Evolutionary conservation across 2,329 filamentous ascomycete genomes (phyloP), one percentile per base, ranked within the genome.

Genomic region (Xylariaceae sp.): DNA sequence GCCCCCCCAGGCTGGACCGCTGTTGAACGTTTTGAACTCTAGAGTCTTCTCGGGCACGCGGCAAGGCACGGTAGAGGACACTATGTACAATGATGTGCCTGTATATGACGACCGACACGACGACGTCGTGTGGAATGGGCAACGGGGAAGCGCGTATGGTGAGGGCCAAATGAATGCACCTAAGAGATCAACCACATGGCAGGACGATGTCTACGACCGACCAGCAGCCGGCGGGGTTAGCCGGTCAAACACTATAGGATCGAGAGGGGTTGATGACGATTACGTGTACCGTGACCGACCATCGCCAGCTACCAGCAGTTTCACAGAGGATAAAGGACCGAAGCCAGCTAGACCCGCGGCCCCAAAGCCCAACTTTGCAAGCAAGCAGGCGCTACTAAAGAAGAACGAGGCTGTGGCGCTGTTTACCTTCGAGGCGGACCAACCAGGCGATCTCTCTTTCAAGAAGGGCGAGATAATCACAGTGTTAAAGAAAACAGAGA

Each of bases 381-480:
- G 77, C 64, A 85, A 85, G 72, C 76, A 81, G 42, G 77, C 77
- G 0, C 57, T 77, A 55, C 67, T 86, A 55, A 82, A 80, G 69
- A 80, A 82, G 62, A 92, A 97, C 63, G 91, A 97, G 73, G 94
- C 92, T 0, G 80, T 97, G 16, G 94, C 94, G 2, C 79, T 97
- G 58, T 97, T 89, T 73, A 96, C 90, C 2, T 99, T 99, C 69
- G 93, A 97, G 59, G 87, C 92, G 0, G 93, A 96, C 66, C 92
- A 97, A 72, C 86, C 91, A 0, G 93, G 93, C 4, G 93, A 99
- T 70, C 72, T 97, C 51, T 91, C 88, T 0, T 99, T 99, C 75
- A 96, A 96, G 77, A 99, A 99, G 80, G 94, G 94, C 16, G 94
- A 99, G 24, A 74, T 97, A 51, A 97, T 99, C 61, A 97, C 92